Evolutionary conservation across 2,329 filamentous ascomycete species (phyloP).

Genomic region (Xylariaceae sp.): DNA sequence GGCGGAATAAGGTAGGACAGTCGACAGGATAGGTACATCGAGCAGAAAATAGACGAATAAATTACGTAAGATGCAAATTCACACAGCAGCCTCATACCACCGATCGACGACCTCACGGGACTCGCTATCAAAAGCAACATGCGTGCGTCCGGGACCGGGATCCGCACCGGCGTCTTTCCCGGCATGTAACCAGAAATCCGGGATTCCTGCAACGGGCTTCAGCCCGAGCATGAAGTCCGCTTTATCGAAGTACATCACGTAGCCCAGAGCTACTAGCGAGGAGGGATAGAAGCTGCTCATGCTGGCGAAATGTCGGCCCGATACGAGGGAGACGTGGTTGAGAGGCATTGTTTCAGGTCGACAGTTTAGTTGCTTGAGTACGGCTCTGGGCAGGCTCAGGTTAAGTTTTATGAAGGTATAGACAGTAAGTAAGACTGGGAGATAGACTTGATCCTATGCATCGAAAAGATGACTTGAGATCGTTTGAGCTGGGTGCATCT

Average conservation of each 20-base stretch:
- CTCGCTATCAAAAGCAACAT: constrained; percentile 16
- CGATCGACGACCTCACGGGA: constrained; percentile 12
- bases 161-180: constrained; percentile 11
- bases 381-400: too few relatives aligned
- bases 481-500: too few relatives aligned
- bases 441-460: too few relatives aligned
- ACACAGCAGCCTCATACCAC: constrained; percentile 17
- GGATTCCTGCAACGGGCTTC: constrained; percentile 8
- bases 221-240: constrained; percentile 13
- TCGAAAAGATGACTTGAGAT: too few relatives aligned
- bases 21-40: neutral
- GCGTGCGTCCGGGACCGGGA: constrained; percentile 12
- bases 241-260: constrained; percentile 16
- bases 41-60: constrained; percentile 6
- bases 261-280: constrained; percentile 16
- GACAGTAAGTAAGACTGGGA: too few relatives aligned
- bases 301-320: constrained; percentile 11
- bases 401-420: too few relatives aligned
- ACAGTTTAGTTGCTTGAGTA: too few relatives aligned
- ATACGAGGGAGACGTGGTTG: constrained; percentile 16
- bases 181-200: constrained; percentile 18
- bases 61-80: too few relatives aligned
- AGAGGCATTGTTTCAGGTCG: constrained; percentile 18
- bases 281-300: constrained; percentile 19
- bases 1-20: too few relatives aligned